Evolutionary conservation across 306 rosid species (phyloP).

Genomic region (Potentilla sterilis): DNA sequence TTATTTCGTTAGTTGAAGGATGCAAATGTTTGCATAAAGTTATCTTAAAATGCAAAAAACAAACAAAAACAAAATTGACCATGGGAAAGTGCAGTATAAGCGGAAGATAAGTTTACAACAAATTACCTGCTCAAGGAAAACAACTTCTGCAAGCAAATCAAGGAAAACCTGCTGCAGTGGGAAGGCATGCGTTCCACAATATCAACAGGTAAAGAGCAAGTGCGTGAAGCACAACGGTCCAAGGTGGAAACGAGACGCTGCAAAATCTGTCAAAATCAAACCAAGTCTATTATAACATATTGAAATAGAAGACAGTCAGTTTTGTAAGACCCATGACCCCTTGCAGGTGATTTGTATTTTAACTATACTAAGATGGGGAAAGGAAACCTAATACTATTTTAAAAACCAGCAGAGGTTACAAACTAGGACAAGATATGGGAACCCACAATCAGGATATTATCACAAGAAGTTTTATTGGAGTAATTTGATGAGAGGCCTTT

Average conservation of each 20-base stretch:
- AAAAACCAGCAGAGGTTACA: neutral
- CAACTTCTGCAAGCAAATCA: slow-evolving; percentile 85
- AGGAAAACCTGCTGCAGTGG: slow-evolving; percentile 91
- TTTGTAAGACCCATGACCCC: neutral
- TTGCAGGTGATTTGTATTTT: neutral
- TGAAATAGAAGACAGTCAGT: neutral
- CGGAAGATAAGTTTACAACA: slow-evolving; percentile 16
- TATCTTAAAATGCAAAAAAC: neutral
- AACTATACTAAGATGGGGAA: neutral
- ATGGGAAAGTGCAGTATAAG: slow-evolving; percentile 11
- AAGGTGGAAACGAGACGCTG: slow-evolving; percentile 70
- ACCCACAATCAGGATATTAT: neutral
- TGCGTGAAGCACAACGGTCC: slow-evolving; percentile 97
- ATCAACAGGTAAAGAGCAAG: slow-evolving; percentile 89
- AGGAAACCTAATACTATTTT: neutral
- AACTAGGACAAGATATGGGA: neutral
- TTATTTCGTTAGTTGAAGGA: neutral
- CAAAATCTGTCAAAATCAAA: slow-evolving; percentile 56
- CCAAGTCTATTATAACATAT: slow-evolving; percentile 12
- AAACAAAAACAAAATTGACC: neutral
- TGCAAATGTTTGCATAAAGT: neutral
- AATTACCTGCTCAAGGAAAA: slow-evolving; percentile 88
- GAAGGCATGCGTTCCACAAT: slow-evolving; percentile 91
- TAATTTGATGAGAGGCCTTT: neutral
- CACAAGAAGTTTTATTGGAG: neutral